Base-by-base conservation (phyloP, 306 rosid genomes). In the Sicyos edulis region DNA sequence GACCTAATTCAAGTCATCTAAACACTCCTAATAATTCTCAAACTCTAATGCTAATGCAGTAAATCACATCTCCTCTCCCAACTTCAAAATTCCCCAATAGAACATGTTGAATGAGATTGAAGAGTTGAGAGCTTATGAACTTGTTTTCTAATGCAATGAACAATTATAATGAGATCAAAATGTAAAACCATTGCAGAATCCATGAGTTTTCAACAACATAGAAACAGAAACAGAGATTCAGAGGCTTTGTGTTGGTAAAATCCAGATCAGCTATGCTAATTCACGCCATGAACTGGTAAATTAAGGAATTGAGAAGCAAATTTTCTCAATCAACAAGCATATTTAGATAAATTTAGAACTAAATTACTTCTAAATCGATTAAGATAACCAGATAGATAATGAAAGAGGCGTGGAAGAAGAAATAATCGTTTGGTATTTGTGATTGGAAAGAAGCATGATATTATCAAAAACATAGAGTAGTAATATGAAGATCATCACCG, bases 401-500 rank as follows among this genome's bases (percentile, higher is more conserved):
- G 74, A 26, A 72, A 45, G 62, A 10, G 15, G 37, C 56, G 60
- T 21, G 57, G 49, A 67, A 57, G 76, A 76, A 42, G 77, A 7
- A 69, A 57, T 73, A 45, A 60, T 72, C 73, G 7, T 67, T 45
- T 21, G 72, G 20, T 67, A 47, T 47, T 65, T 3, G 55, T 67
- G 40, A 67, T 67, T 47, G 19, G 7, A 26, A 26, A 26, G 13
- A 67, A 29, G 29, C 12, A 62, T 34, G 12, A 62, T 7, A 24
- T 50, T 24, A 80, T 78, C 71, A 89, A 82, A 92, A 96, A 70
- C 84, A 83, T 70, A 88, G 74, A 12, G 83, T 83, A 51, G 97
- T 88, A 67, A 85, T 88, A 32, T 65, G 82, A 68, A 89, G 78
- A 76, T 82, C 86, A 22, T 81, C 84, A 53, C 70, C 64, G 73